Evolutionary conservation across 176 grass and related monocot species (phyloP).

Genomic region (Zizania latifolia): DNA sequence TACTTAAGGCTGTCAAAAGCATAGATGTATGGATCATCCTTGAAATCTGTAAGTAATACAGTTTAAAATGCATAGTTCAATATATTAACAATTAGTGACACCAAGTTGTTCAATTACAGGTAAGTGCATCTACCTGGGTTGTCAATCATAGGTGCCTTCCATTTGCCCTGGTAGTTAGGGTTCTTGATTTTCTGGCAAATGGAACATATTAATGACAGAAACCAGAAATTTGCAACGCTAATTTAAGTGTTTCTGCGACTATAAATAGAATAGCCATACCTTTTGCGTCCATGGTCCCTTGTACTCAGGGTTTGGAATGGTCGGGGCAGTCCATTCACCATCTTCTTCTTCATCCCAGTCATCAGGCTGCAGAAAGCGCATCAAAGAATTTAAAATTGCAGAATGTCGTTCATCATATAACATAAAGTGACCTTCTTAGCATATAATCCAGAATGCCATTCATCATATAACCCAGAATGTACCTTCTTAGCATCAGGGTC

Average conservation of each 20-base stretch:
- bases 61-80: neutral
- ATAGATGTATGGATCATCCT: constrained; percentile 82
- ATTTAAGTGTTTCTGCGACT: neutral
- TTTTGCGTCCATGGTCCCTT: constrained; percentile 58
- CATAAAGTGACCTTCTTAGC: constrained; percentile 47
- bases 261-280: constrained; percentile 35
- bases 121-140: constrained; percentile 63
- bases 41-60: constrained; percentile 60
- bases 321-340: constrained; percentile 62
- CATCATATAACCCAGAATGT: neutral
- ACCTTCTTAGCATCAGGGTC: constrained; percentile 67
- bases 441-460: neutral
- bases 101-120: neutral
- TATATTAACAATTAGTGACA: neutral
- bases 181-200: constrained; percentile 77
- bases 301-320: constrained; percentile 66
- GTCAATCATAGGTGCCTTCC: constrained; percentile 72
- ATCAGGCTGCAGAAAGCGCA: constrained; percentile 40
- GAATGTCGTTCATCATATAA: neutral
- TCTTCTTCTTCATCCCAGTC: constrained; percentile 75
- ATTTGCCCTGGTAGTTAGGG: constrained; percentile 65
- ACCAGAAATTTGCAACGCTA: neutral
- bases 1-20: constrained; percentile 75
- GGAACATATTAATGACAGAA: no score
- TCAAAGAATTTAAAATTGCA: neutral